Conservation (phyloP, 495 filamentous ascomycete species). For the Aspergillus kassunensis region DNA sequence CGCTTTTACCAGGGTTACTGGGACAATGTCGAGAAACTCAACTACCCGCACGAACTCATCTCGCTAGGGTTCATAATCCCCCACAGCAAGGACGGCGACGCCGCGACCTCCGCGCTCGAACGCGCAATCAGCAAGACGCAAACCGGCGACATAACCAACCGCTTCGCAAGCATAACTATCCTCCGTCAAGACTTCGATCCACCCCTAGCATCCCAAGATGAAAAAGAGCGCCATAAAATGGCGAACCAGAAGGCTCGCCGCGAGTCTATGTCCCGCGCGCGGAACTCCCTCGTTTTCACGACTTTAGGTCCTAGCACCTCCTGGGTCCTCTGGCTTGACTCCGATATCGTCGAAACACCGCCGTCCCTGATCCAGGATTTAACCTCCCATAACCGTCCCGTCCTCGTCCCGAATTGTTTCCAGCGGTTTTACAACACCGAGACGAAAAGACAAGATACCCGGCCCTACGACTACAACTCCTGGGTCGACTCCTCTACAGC, state of each 20-base stretch:
- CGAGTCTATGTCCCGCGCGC: constrained; percentile 85
- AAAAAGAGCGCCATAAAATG: constrained; percentile 86
- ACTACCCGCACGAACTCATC: constrained; percentile 90
- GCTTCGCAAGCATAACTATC: constrained; percentile 90
- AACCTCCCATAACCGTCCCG: constrained; percentile 74
- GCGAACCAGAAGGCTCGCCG: constrained; percentile 80
- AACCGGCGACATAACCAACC: constrained; percentile 66
- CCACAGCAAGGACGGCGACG: constrained; percentile 82
- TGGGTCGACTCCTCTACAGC: constrained; percentile 87
- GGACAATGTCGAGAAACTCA: constrained; percentile 83
- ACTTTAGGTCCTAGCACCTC: constrained; percentile 89
- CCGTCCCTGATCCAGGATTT: constrained; percentile 86
- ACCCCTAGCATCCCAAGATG: constrained; percentile 72
- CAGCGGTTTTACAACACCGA: constrained; percentile 79
- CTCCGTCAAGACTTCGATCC: constrained; percentile 93
- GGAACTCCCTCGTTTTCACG: constrained; percentile 95
- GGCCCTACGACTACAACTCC: constrained; percentile 95
- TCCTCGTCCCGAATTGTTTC: constrained; percentile 94
- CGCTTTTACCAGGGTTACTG: constrained; percentile 93
- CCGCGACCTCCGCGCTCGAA: constrained; percentile 76
- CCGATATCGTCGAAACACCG: constrained; percentile 89
- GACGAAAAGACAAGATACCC: constrained; percentile 61
- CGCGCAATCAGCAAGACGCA: constrained; percentile 81
- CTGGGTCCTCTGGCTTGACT: constrained; percentile 96
- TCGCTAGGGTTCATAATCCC: constrained; percentile 96